Evolutionary conservation across 345 rosid species (phyloP).

Genomic region (Euphorbia lathyris): DNA sequence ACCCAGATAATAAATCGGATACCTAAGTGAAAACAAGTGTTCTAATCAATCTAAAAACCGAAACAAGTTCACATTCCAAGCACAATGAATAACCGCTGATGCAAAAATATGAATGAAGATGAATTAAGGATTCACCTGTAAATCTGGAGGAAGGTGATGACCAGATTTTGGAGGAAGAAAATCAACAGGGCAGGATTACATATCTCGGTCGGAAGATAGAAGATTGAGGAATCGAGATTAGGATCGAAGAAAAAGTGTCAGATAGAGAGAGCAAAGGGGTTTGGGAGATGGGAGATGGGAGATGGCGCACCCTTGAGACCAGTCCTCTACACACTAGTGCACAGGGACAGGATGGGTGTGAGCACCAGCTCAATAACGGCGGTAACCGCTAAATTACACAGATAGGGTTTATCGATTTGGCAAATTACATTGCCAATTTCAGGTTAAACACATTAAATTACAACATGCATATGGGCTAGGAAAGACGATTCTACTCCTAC

Average conservation of each 20-base stretch:
- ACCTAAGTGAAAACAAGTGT: slow-evolving; percentile 14
- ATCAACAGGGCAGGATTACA: slow-evolving; percentile 5
- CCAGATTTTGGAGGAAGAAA: not conserved
- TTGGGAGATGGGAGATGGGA: too few species aligned
- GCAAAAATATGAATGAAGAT: not conserved
- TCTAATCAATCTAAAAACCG: slow-evolving; percentile 11
- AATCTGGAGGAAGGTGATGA: slow-evolving; percentile 20
- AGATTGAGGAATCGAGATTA: not conserved
- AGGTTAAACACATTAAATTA: too few species aligned
- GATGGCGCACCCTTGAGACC: not conserved
- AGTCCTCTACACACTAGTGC: not conserved
- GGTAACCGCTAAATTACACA: not conserved
- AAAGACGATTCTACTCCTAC: too few species aligned
- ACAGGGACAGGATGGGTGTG: not conserved
- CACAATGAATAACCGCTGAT: not conserved
- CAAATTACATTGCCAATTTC: too few species aligned
- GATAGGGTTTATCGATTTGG: not conserved
- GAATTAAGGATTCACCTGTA: slow-evolving; percentile 18
- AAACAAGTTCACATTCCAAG: not conserved
- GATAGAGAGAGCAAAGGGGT: not conserved
- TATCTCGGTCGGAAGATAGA: not conserved
- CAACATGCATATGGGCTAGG: too few species aligned
- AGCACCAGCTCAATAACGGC: not conserved
- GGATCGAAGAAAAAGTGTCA: slow-evolving; percentile 3
- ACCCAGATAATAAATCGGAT: slow-evolving; percentile 30